Evolutionary conservation across 306 rosid species (phyloP), one percentile per base, ranked within the genome.

Genomic region (Rosa multiflora): DNA sequence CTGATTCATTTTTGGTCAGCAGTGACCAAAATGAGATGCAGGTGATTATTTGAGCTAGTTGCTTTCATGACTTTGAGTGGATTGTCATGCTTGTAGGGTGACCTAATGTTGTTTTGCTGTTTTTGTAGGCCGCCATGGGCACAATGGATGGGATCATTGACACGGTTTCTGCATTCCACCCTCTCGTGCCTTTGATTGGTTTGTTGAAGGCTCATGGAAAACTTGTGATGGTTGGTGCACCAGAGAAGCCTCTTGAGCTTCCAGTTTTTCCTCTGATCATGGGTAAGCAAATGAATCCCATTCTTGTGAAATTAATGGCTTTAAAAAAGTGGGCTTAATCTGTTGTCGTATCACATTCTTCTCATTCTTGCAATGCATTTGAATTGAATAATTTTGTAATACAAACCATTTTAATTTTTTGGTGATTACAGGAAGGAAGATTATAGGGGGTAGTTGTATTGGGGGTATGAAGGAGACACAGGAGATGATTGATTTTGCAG

Each of bases 401-500:
- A 18, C 4, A 8, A 6, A 37, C n/a, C 59, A 6, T 48, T 6
- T 72, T 10, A 7, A 13, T 64, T 6, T 2, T 5, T n/a, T 6
- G 39, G 10, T 29, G 29, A 47, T 15, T 43, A 5, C 74, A 77
- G 75, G 80, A 21, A 67, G 74, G 15, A 67, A 79, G 80, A 6
- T 48, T 20, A 32, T 90, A 2, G 88, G 47, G 39, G 89, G 94
- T 0, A 88, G 88, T 73, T 0, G 0, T 43, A 78, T 76, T 26
- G 90, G 91, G 3, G 67, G 78, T 17, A 43, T 75, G 78, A 43
- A 75, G 26, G 78, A 75, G 18, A 75, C 43, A 5, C 94, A 88
- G 76, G 91, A 85, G 49, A 88, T 88, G 91, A 4, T 90, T 15
- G 88, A 88, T 70, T 88, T 86, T 74, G 89, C 92, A 4, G 89